A percentile compares a stretch with the other conserved stretches of the same genome.
phyloP scores from a whole-genome alignment of 495 filamentous ascomycete species.

The Penicillium macrosclerotiorum region DNA sequence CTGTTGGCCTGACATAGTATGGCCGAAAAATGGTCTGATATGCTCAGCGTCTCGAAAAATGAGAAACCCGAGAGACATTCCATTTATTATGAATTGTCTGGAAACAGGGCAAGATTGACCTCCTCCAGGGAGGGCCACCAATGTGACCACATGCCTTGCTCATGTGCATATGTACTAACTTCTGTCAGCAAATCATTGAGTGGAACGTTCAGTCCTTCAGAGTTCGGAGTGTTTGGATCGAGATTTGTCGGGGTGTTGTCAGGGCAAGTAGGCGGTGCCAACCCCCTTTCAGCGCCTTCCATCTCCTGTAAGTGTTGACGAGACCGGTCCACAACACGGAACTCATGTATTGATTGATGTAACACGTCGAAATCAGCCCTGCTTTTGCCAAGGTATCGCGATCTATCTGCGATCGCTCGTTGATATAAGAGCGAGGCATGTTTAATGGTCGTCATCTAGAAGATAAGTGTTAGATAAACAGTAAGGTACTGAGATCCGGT shows the following conservation, averaged over 20 bases:
- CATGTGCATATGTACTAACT: constrained; percentile 13
- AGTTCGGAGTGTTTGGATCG: constrained; percentile 8
- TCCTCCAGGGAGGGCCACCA: constrained; percentile 15
- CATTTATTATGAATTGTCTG: not conserved
- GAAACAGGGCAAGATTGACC: constrained; percentile 4
- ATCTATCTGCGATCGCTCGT: constrained; percentile 14
- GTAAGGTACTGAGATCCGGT: not conserved
- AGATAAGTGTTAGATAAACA: not conserved
- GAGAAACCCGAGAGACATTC: too few species aligned
- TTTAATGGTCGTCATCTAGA: constrained; percentile 19
- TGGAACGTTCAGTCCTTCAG: constrained; percentile 11
- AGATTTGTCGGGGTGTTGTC: constrained; percentile 1
- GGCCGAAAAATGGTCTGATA: too few species aligned
- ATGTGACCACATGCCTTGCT: constrained; percentile 19
- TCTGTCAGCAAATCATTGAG: constrained; percentile 15
- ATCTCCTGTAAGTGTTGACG: constrained; percentile 22
- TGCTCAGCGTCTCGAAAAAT: too few species aligned
- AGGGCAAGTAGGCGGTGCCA: not conserved
- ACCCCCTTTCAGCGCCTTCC: constrained; percentile 13
- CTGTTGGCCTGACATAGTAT: too few species aligned
- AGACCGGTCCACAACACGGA: constrained; percentile 20
- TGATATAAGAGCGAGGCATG: constrained; percentile 18
- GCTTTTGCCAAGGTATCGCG: constrained; percentile 19
- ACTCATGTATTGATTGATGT: constrained; percentile 24
- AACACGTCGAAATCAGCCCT: constrained; percentile 20